phyloP scores from a whole-genome alignment of 108 stramenopile species.

The Aurantiochytrium sp. region DNA sequence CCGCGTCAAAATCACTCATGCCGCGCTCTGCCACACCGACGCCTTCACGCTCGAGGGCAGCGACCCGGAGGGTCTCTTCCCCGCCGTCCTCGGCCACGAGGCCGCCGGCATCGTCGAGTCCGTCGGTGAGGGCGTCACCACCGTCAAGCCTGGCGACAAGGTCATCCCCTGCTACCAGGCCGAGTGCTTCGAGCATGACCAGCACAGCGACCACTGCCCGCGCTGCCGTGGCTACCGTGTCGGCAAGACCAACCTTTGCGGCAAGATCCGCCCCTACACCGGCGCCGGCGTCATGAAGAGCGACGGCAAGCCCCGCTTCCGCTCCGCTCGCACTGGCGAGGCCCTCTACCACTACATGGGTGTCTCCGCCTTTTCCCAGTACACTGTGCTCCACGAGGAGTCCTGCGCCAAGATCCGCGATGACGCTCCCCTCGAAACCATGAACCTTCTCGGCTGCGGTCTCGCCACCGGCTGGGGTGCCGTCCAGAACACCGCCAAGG shows the following conservation, averaged over 20 bases:
- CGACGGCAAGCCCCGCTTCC: slow-evolving; percentile 69
- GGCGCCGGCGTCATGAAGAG: slow-evolving; percentile 77
- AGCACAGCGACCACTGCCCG: slow-evolving; percentile 14
- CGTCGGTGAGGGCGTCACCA: slow-evolving; percentile 71
- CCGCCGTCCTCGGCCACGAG: slow-evolving; percentile 68
- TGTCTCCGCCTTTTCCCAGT: slow-evolving; percentile 83
- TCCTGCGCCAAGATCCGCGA: slow-evolving; percentile 78
- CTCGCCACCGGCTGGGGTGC: slow-evolving; percentile 78
- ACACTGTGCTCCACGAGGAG: slow-evolving; percentile 82
- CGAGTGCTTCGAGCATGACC: slow-evolving; percentile 48
- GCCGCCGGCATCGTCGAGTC: slow-evolving; percentile 71
- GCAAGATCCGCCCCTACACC: slow-evolving; percentile 68
- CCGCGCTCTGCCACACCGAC: slow-evolving; percentile 87
- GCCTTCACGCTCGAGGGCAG: slow-evolving; percentile 74
- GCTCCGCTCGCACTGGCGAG: slow-evolving; percentile 66
- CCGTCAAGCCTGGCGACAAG: slow-evolving; percentile 66
- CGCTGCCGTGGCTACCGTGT: slow-evolving; percentile 72
- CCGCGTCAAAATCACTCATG: slow-evolving; percentile 75
- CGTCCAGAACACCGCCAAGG: slow-evolving; percentile 87
- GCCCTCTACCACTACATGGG: slow-evolving; percentile 92
- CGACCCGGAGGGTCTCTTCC: slow-evolving; percentile 83
- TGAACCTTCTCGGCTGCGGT: slow-evolving; percentile 84
- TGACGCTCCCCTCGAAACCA: slow-evolving; percentile 72
- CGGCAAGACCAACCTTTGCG: slow-evolving; percentile 80
- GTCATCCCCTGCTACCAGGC: slow-evolving; percentile 73